Conservation (phyloP, 257 asterid species). For the Vinca minor region DNA sequence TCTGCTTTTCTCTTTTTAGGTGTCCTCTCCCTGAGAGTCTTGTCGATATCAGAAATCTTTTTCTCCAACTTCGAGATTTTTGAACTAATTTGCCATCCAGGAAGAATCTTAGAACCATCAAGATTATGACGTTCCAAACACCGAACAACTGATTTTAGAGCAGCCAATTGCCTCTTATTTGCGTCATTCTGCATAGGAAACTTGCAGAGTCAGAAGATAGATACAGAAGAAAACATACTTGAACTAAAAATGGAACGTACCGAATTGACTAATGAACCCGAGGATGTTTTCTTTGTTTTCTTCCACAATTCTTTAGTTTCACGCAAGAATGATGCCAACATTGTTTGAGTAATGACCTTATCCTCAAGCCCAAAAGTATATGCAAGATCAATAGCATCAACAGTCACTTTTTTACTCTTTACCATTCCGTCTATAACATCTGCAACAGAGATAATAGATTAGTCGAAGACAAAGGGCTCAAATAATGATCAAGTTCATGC, state of each 20-base stretch:
- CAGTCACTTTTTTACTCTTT: constrained; percentile 52
- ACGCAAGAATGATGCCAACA: constrained; percentile 48
- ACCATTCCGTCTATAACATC: constrained; percentile 54
- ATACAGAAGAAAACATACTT: background rate
- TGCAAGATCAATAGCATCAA: constrained; percentile 62
- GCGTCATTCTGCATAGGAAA: constrained; percentile 46
- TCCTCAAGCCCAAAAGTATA: constrained; percentile 63
- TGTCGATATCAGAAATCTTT: constrained; percentile 31
- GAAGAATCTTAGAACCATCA: constrained; percentile 48
- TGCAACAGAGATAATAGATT: constrained; percentile 25
- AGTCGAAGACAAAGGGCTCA: background rate
- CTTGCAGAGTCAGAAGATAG: constrained; percentile 14
- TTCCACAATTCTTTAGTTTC: constrained; percentile 48
- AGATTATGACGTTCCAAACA: constrained; percentile 55
- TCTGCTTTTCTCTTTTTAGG: constrained; percentile 46
- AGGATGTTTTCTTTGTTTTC: constrained; percentile 32
- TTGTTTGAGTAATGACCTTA: constrained; percentile 39
- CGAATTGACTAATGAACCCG: constrained; percentile 34
- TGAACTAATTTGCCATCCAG: constrained; percentile 70
- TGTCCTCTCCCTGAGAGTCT: constrained; percentile 26
- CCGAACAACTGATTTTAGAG: constrained; percentile 40
- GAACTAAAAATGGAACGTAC: constrained; percentile 24
- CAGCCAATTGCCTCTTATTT: constrained; percentile 49
- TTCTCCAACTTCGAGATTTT: constrained; percentile 47
- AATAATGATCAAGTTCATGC: background rate